phyloP scores from a whole-genome alignment of 805 yeast species.

The Zygoascus bituminiphila region DNA sequence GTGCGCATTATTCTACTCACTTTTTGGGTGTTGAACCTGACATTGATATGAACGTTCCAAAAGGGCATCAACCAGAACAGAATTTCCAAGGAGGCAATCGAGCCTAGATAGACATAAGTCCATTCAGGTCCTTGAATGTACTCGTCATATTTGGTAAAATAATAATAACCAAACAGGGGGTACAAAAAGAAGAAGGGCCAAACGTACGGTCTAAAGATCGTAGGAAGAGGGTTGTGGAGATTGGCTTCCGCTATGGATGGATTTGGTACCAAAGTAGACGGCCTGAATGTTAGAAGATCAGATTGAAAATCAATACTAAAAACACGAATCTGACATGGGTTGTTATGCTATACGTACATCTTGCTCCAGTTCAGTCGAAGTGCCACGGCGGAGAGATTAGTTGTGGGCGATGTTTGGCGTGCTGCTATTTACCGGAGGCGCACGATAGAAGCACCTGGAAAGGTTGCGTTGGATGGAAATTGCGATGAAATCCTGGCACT shows the following conservation, averaged over 20 bases:
- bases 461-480: not conserved
- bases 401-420: not conserved
- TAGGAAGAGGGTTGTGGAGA: slow-evolving; percentile 61
- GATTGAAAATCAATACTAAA: not conserved
- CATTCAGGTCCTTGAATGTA: slow-evolving; percentile 88
- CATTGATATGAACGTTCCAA: slow-evolving; percentile 73
- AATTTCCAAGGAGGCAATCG: slow-evolving; percentile 63
- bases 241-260: slow-evolving; percentile 65
- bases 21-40: slow-evolving; percentile 56
- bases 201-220: slow-evolving; percentile 60
- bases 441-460: not conserved
- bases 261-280: slow-evolving; percentile 46
- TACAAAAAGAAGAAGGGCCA: slow-evolving; percentile 71
- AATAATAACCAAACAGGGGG: slow-evolving; percentile 63
- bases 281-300: not conserved
- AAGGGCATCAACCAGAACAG: slow-evolving; percentile 85
- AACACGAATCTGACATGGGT: too few relatives aligned
- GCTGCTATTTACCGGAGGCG: not conserved
- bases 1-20: too few relatives aligned
- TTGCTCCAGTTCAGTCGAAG: not conserved
- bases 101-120: slow-evolving; percentile 83
- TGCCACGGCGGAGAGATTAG: not conserved
- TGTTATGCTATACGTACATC: not conserved
- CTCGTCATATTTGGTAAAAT: slow-evolving; percentile 59
- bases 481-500: too few relatives aligned